phyloP scores from a whole-genome alignment of 768 basidiomycete genomes.

The Lentinula lateritia region DNA sequence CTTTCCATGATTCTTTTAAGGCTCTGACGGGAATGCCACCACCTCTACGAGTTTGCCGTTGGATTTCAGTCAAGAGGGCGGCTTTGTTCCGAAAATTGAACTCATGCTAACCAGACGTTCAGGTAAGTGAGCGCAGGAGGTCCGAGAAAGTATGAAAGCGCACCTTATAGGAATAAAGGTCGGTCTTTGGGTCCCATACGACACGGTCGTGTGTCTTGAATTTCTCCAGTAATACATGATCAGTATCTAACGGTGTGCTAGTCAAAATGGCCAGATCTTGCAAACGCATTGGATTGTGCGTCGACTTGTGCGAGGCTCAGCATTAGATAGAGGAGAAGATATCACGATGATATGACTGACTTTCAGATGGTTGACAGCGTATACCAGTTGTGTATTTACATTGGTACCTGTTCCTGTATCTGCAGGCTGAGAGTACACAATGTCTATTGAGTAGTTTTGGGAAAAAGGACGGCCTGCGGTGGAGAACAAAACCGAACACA shows the following conservation, averaged over 20 bases:
- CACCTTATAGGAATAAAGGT: constrained; percentile 84
- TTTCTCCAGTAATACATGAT: constrained; percentile 66
- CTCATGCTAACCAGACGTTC: constrained; percentile 56
- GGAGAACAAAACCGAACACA: constrained; percentile 22
- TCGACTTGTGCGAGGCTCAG: constrained; percentile 34
- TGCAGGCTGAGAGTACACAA: constrained; percentile 85
- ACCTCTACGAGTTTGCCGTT: constrained; percentile 77
- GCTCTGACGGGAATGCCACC: constrained; percentile 81
- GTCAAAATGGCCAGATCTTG: constrained; percentile 85
- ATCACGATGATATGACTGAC: constrained; percentile 28
- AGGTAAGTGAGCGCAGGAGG: background rate
- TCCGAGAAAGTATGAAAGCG: background rate
- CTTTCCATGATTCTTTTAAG: constrained; percentile 89
- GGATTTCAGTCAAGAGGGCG: constrained; percentile 79
- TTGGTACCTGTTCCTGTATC: constrained; percentile 78
- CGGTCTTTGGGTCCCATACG: constrained; percentile 74
- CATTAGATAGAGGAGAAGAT: constrained; percentile 1
- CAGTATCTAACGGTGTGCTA: constrained; percentile 70
- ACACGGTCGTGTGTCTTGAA: constrained; percentile 81
- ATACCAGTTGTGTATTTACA: constrained; percentile 83
- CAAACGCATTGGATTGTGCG: constrained; percentile 77
- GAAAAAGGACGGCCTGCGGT: background rate
- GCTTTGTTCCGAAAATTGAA: constrained; percentile 82
- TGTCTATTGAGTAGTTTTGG: constrained; percentile 33
- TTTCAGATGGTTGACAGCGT: constrained; percentile 79